Evolutionary conservation across 495 filamentous ascomycete genomes (phyloP), one percentile per base, ranked within the genome.

Genomic region (Chaetomium tenue): DNA sequence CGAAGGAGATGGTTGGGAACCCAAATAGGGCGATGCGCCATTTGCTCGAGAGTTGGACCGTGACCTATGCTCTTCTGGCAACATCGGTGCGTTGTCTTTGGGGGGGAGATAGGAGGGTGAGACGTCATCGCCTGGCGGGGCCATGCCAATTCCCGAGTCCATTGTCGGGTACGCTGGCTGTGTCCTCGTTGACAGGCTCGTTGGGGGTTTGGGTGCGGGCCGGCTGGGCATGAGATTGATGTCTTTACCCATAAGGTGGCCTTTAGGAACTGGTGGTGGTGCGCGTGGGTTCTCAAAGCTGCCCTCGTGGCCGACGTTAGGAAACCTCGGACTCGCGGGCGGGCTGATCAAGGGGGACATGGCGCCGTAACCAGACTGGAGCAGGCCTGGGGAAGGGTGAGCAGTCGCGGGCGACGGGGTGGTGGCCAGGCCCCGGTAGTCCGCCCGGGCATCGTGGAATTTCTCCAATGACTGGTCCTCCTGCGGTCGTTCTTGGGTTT

Each of bases 211-310:
- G 33, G 89, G 88, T 39, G 89, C 88, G 25, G 87, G 84, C 54
- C 90, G 75, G 65, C 82, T 83, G 63, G 86, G 84, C 78, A 88
- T 76, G 68, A 90, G 75, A 71, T 83, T 77, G 75, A 66, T 77
- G 68, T 83, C 81, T 75, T 76, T 83, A 47, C 33, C 33, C 33
- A 37, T 37, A 12, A 72, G 74, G 20, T 3, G 77, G 63, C 76
- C 68, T 74, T 80, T 85, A 63, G 94, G 94, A 58, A 97, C 88
- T 3, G 94, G 94, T 63, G 94, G 94, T 18, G 94, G 91, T 11
- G 93, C 89, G 63, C 94, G 86, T 50, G 94, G 94, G 68, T 98
- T 98, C 77, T 98, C 94, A 74, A 98, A 98, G 79, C 92, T 98
- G 60, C 88, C 88, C 78, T 93, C 89, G 75, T 92, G 87, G 75